These are phyloP conservation scores for Hysterangium stoloniferum DNA, from an alignment of 768 basidiomycete genomes.

Conservation along the genomic window DNA sequence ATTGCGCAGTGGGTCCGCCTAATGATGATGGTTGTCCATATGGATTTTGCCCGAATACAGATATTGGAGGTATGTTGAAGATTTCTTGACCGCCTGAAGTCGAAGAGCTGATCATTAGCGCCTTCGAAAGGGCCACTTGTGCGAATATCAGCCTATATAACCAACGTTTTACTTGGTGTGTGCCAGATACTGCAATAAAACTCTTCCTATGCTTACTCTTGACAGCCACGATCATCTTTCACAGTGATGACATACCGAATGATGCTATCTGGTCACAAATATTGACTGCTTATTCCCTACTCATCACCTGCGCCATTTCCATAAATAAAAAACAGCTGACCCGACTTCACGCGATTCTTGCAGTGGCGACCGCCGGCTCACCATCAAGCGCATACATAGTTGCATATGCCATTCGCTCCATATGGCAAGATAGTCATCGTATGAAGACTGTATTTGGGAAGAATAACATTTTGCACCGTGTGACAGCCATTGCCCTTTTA, in stretches of 20 bases:
- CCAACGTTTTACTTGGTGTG: neutral
- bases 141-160: neutral
- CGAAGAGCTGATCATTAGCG: neutral
- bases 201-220: neutral
- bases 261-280: neutral
- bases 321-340: neutral
- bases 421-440: neutral
- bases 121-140: neutral
- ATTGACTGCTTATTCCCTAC: neutral
- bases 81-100: neutral
- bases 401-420: neutral
- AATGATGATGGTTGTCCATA: neutral
- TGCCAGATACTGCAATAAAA: neutral
- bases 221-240: neutral
- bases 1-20: neutral
- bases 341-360: neutral
- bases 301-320: neutral
- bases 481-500: neutral
- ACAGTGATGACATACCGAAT: neutral
- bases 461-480: neutral
- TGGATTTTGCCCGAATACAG: neutral
- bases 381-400: no score
- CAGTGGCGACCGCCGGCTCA: neutral
- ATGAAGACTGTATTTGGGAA: neutral
- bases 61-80: neutral